phyloP scores from a whole-genome alignment of 192 early-diverging fungal species.

The Coemansia sp. region DNA sequence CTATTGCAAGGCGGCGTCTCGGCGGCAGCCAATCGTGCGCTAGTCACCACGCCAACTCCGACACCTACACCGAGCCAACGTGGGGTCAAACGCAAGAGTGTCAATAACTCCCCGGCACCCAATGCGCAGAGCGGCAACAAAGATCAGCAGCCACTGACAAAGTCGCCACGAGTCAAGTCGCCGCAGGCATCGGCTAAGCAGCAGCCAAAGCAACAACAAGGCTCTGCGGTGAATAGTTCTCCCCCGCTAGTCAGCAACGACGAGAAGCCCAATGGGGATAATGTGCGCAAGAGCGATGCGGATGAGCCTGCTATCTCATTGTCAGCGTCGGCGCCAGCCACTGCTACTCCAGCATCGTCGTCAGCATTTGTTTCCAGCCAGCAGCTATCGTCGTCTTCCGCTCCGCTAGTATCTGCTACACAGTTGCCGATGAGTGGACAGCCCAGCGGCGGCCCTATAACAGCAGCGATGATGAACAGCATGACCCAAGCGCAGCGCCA shows the following conservation, averaged over 20 bases:
- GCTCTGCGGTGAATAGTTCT: slow-evolving; percentile 18
- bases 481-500: slow-evolving; percentile 41
- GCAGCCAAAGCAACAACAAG: slow-evolving; percentile 8
- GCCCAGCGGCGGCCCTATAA: not conserved
- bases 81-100: slow-evolving; percentile 54
- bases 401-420: slow-evolving; percentile 4
- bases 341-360: slow-evolving; percentile 12
- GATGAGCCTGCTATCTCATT: not conserved
- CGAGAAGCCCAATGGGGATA: not conserved
- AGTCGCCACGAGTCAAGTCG: slow-evolving; percentile 43
- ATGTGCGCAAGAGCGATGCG: slow-evolving; percentile 1
- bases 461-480: slow-evolving; percentile 27
- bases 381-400: not conserved
- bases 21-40: not conserved
- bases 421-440: not conserved
- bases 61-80: slow-evolving; percentile 26
- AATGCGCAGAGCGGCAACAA: not conserved
- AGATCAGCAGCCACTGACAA: slow-evolving; percentile 20
- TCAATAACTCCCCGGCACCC: slow-evolving; percentile 38
- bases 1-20: not conserved
- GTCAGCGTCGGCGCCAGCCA: slow-evolving; percentile 12
- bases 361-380: slow-evolving; percentile 5
- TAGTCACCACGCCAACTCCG: slow-evolving; percentile 25
- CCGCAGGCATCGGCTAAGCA: slow-evolving; percentile 13
- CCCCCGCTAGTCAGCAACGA: slow-evolving; percentile 2